Evolutionary conservation across 1,139 yeast species (phyloP).

Genomic region (Ogataea hybrid): DNA sequence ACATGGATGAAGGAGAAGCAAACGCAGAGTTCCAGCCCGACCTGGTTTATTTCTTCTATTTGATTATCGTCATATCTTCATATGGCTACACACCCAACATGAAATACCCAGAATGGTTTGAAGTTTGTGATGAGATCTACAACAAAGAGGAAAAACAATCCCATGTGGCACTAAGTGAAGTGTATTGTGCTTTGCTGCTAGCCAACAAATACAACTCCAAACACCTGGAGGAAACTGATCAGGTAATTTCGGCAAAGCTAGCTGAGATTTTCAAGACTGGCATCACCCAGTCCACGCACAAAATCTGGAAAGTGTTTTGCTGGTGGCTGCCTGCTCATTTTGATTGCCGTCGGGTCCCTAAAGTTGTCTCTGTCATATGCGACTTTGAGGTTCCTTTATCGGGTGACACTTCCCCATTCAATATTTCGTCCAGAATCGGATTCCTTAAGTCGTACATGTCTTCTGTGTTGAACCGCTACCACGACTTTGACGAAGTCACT

Average conservation of each 20-base stretch:
- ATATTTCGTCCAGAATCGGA: conserved; percentile 61
- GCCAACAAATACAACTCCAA: conserved; percentile 41
- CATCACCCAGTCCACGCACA: conserved; percentile 71
- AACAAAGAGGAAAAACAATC: conserved; percentile 61
- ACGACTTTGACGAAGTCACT: conserved; percentile 47
- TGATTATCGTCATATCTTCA: conserved; percentile 45
- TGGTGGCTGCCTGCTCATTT: conserved; percentile 71
- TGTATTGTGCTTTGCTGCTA: conserved; percentile 55
- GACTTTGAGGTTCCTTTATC: conserved; percentile 44
- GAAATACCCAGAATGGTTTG: conserved; percentile 47
- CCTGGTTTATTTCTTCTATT: conserved; percentile 52
- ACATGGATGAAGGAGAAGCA: conserved; percentile 65
- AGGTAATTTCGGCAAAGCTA: conserved; percentile 44
- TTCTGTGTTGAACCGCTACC: conserved; percentile 58
- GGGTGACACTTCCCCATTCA: conserved; percentile 60
- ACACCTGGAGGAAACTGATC: conserved; percentile 41
- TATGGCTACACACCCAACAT: conserved; percentile 40
- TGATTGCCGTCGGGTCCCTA: conserved; percentile 67
- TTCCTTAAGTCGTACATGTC: conserved; percentile 56
- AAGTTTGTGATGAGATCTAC: conserved; percentile 50
- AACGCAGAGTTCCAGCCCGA: conserved; percentile 60
- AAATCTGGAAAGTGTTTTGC: conserved; percentile 74
- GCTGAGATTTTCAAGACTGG: conserved; percentile 51
- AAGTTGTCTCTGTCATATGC: conserved; percentile 46
- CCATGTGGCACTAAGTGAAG: conserved; percentile 61